A percentile compares a stretch with the other conserved stretches of the same genome.
phyloP scores from a whole-genome alignment of 352 stramenopile species.

The Globisporangium uncinulatum region DNA sequence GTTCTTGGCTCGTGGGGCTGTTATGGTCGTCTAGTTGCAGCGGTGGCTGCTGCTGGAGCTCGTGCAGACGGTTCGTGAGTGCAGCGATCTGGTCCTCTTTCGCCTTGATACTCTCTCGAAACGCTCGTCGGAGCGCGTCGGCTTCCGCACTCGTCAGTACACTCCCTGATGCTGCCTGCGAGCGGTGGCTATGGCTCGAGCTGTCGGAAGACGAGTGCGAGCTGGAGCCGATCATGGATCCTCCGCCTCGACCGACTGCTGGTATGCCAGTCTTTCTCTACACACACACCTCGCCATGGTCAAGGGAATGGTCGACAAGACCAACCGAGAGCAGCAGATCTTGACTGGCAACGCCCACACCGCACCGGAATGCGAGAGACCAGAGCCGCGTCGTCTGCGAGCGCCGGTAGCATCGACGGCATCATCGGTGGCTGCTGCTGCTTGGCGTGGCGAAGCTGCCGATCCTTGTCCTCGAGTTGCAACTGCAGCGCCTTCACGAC shows the following conservation, averaged over 20 bases:
- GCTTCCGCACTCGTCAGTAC: constrained; percentile 22
- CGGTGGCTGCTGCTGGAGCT: constrained; percentile 11
- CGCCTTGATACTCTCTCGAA: constrained; percentile 40
- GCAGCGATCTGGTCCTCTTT: constrained; percentile 63
- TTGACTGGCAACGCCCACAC: neutral
- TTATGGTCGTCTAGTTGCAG: neutral
- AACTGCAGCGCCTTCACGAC: constrained; percentile 40
- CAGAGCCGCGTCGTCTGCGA: neutral
- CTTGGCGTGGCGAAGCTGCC: constrained; percentile 23
- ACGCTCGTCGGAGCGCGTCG: constrained; percentile 37
- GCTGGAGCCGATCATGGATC: constrained; percentile 12
- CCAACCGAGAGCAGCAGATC: no score
- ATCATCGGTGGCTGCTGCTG: constrained; percentile 1
- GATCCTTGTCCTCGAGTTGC: constrained; percentile 60
- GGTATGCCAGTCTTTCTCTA: constrained; percentile 24
- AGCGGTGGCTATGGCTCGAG: neutral
- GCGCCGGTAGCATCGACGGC: neutral
- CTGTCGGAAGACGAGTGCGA: neutral
- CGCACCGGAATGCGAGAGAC: constrained; percentile 32
- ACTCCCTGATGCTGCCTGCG: constrained; percentile 2
- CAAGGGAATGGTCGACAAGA: neutral
- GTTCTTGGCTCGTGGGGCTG: constrained; percentile 3
- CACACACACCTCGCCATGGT: neutral
- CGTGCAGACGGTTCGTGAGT: constrained; percentile 32
- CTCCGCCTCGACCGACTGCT: neutral